Evolutionary conservation across 768 basidiomycete genomes (phyloP).

Genomic region (Galerina sulciceps): DNA sequence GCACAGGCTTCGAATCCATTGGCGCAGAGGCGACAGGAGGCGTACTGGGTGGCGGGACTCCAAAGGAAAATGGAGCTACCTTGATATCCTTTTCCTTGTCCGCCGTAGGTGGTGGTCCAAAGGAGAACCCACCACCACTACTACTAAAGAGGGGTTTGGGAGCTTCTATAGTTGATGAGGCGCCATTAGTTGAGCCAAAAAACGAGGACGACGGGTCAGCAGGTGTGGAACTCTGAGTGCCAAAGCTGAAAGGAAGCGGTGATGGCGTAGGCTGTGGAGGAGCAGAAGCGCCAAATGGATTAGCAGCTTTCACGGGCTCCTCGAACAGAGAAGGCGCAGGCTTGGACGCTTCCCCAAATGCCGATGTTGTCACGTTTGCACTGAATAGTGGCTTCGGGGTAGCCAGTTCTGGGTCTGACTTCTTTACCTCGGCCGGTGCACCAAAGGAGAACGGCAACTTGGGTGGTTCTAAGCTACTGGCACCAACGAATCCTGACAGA

Average conservation of each 20-base stretch:
- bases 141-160: slow-evolving; percentile 47
- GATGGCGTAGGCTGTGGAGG: slow-evolving; percentile 21
- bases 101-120: slow-evolving; percentile 9
- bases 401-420: slow-evolving; percentile 4
- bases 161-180: slow-evolving; percentile 29
- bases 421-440: slow-evolving; percentile 16
- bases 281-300: slow-evolving; percentile 13
- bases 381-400: slow-evolving; percentile 24
- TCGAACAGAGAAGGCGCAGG: slow-evolving; percentile 4
- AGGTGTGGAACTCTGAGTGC: slow-evolving; percentile 10
- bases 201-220: slow-evolving; percentile 19
- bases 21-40: not conserved
- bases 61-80: slow-evolving; percentile 13
- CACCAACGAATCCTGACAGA: not conserved
- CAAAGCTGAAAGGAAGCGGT: slow-evolving; percentile 32
- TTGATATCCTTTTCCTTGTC: slow-evolving; percentile 16
- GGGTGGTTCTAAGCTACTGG: slow-evolving; percentile 13
- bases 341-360: slow-evolving; percentile 23
- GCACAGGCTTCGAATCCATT: not conserved
- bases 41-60: not conserved
- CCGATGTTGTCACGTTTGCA: slow-evolving; percentile 16
- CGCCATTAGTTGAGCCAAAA: slow-evolving; percentile 7
- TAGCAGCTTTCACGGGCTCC: slow-evolving; percentile 14
- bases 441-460: slow-evolving; percentile 23
- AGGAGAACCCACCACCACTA: slow-evolving; percentile 16